Conservation (phyloP, 2,329 filamentous ascomycete species). For the Bipolaris zeicola region DNA sequence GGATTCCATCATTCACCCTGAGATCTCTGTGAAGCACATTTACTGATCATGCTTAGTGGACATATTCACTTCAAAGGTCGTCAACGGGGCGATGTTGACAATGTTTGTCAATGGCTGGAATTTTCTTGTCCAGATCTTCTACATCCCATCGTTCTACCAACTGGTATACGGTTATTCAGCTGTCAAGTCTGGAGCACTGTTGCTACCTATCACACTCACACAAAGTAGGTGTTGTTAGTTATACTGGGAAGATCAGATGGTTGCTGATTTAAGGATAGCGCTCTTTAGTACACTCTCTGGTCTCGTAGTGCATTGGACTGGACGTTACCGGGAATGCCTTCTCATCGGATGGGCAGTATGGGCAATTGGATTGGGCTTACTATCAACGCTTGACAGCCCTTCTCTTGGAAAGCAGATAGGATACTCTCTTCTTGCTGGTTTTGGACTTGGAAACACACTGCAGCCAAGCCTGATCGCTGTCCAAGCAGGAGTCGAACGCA, state of each 20-base stretch:
- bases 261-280: conserved; percentile 7
- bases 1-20: background rate
- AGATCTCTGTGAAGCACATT: background rate
- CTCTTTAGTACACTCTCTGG: conserved; percentile 30
- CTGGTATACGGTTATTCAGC: conserved; percentile 59
- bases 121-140: conserved; percentile 66
- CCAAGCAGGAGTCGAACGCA: conserved; percentile 58
- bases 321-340: conserved; percentile 27
- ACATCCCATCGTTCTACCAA: conserved; percentile 67
- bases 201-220: conserved; percentile 54
- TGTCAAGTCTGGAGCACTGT: conserved; percentile 58
- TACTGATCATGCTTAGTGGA: conserved; percentile 13
- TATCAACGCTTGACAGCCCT: conserved; percentile 21
- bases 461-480: conserved; percentile 63
- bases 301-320: conserved; percentile 25
- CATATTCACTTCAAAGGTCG: conserved; percentile 23
- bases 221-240: conserved; percentile 27
- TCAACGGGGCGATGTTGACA: conserved; percentile 28
- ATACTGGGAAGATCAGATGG: background rate
- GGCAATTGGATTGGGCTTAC: conserved; percentile 25
- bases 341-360: conserved; percentile 28
- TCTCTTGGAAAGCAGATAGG: conserved; percentile 26
- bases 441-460: conserved; percentile 57
- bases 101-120: conserved; percentile 66
- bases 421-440: conserved; percentile 26